A percentile compares a stretch with the other conserved stretches of the same genome.
Evolutionary conservation across 805 yeast genomes (phyloP).

Genomic region (Suhomyces tanzawaensis): DNA sequence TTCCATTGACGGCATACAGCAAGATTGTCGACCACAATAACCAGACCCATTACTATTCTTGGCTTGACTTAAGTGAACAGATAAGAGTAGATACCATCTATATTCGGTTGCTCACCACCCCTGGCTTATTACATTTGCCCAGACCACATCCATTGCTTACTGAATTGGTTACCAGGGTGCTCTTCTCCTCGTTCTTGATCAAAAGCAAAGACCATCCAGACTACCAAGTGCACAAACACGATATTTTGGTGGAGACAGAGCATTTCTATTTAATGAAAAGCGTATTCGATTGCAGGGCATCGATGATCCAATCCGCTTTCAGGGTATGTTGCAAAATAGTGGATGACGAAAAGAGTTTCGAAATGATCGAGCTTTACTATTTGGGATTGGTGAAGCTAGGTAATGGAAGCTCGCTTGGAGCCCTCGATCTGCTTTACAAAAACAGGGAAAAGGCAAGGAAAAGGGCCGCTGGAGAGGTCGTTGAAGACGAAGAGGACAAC

Average conservation of each 20-base stretch:
- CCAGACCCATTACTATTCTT: conserved; percentile 16
- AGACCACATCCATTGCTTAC: conserved; percentile 21
- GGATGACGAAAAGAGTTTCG: conserved; percentile 20
- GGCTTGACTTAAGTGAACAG: conserved; percentile 24
- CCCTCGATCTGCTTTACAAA: conserved; percentile 6
- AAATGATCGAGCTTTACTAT: conserved; percentile 23
- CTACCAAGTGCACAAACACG: conserved; percentile 2
- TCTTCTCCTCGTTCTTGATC: conserved; percentile 19
- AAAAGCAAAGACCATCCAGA: conserved; percentile 8
- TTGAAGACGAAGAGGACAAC: background rate
- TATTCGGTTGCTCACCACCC: conserved; percentile 22
- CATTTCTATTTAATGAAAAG: conserved; percentile 18
- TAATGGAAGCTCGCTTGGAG: conserved; percentile 18
- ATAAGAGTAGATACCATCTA: conserved; percentile 21
- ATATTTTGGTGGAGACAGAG: conserved; percentile 15
- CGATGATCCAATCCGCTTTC: conserved; percentile 24
- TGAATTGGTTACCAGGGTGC: conserved; percentile 14
- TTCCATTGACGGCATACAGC: conserved; percentile 27
- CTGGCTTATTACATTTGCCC: conserved; percentile 20
- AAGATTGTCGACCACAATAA: conserved; percentile 5
- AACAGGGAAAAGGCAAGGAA: conserved; percentile 2
- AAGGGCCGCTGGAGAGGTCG: background rate
- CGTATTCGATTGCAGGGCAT: conserved; percentile 22
- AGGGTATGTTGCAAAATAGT: conserved; percentile 17
- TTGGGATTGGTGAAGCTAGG: conserved; percentile 23